These are phyloP conservation scores for Boletellus sp. DNA, from an alignment of 768 basidiomycete genomes.

Conservation along the genomic window DNA sequence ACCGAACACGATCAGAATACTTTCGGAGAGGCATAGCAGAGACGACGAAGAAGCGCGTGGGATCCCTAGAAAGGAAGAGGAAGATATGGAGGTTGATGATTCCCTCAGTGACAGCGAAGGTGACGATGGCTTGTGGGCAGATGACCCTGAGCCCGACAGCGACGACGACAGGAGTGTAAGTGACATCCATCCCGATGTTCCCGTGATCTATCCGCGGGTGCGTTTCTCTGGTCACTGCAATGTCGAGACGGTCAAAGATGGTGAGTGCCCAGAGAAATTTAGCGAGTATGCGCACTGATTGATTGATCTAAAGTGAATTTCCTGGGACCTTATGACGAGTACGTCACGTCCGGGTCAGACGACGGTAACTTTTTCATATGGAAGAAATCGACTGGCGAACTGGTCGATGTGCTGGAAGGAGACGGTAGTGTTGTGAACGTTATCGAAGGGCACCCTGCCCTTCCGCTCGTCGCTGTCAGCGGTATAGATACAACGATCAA, in stretches of 20 bases:
- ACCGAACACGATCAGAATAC: constrained; percentile 16
- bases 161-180: constrained; percentile 29
- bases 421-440: constrained; percentile 81
- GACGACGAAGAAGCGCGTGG: constrained; percentile 3
- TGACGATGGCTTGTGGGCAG: constrained; percentile 20
- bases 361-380: constrained; percentile 88
- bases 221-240: constrained; percentile 72
- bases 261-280: constrained; percentile 38
- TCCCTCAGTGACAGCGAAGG: constrained; percentile 30
- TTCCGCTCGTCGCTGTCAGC: constrained; percentile 81
- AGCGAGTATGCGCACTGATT: neutral
- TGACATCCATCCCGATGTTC: constrained; percentile 35
- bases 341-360: constrained; percentile 79
- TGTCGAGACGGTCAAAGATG: constrained; percentile 83
- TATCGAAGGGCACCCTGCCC: constrained; percentile 74
- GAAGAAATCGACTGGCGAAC: constrained; percentile 60
- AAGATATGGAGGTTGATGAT: constrained; percentile 28
- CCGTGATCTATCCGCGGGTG: constrained; percentile 59
- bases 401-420: constrained; percentile 81
- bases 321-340: constrained; percentile 74
- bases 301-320: constrained; percentile 64
- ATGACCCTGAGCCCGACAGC: constrained; percentile 28
- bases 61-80: constrained; percentile 12
- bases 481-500: constrained; percentile 87
- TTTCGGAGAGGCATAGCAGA: neutral